A percentile compares a stretch with the other conserved stretches of the same genome.
Evolutionary conservation across 176 grass and related monocot species (phyloP).

Genomic region (Calamus simplicifolius): DNA sequence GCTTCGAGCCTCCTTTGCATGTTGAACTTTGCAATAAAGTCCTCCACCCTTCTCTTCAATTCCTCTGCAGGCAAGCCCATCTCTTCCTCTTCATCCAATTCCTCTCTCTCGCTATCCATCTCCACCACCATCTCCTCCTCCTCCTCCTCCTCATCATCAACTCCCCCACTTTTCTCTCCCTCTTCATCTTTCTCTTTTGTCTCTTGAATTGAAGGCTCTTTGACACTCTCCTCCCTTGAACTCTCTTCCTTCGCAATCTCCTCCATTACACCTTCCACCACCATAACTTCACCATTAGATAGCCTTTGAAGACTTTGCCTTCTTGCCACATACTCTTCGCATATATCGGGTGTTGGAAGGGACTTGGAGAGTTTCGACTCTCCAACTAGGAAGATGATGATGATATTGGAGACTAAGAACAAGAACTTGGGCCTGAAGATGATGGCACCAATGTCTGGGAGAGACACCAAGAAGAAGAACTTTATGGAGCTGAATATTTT

Average conservation of each 20-base stretch:
- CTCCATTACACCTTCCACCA: background rate
- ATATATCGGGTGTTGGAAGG: background rate
- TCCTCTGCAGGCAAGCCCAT: conserved; percentile 6
- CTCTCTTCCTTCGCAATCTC: background rate
- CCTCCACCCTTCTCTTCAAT: conserved; percentile 12
- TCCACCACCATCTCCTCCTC: background rate
- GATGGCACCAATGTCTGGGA: background rate
- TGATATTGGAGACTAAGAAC: conserved; percentile 6
- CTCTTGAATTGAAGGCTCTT: too few species aligned
- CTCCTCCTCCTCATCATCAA: background rate
- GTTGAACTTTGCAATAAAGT: conserved; percentile 25
- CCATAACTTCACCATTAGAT: background rate
- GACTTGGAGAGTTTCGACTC: background rate
- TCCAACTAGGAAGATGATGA: conserved; percentile 3
- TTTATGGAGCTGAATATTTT: conserved; percentile 15
- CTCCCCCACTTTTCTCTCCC: background rate
- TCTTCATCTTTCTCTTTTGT: background rate
- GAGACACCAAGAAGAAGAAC: conserved; percentile 28
- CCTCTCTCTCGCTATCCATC: background rate
- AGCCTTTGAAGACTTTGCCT: background rate
- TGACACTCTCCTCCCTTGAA: background rate
- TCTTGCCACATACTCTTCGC: background rate
- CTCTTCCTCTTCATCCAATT: conserved; percentile 7
- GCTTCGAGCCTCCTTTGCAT: conserved; percentile 26
- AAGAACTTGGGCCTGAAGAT: background rate